phyloP scores from a whole-genome alignment of 2,329 filamentous ascomycete genomes.

The Aspergillus pseudonomiae region DNA sequence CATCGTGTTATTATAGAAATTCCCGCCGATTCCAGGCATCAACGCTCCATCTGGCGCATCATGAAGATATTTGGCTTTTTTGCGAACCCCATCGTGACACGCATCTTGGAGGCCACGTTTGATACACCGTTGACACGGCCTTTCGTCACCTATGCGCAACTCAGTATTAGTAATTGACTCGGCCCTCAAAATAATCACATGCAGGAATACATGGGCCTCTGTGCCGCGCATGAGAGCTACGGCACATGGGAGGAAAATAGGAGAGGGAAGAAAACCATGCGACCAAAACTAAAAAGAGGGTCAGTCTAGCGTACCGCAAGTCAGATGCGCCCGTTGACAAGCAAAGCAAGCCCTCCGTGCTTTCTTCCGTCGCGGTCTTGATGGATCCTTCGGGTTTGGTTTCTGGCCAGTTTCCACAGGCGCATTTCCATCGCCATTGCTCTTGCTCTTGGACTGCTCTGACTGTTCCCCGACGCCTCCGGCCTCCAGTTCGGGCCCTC shows the following conservation, averaged over 20 bases:
- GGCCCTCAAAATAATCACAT: constrained; percentile 12
- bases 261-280: constrained; percentile 12
- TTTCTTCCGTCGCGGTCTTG: constrained; percentile 90
- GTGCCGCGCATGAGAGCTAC: background rate
- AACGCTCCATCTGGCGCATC: constrained; percentile 90
- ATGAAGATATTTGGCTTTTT: constrained; percentile 98
- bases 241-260: background rate
- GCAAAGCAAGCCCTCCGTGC: constrained; percentile 93
- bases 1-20: constrained; percentile 51
- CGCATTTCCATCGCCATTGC: constrained; percentile 50
- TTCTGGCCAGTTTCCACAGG: constrained; percentile 68
- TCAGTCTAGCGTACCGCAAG: constrained; percentile 77
- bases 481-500: constrained; percentile 41
- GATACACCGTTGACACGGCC: constrained; percentile 90
- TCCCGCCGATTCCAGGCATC: constrained; percentile 79
- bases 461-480: constrained; percentile 39
- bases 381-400: constrained; percentile 78
- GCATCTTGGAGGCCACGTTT: constrained; percentile 88
- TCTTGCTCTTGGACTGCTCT: constrained; percentile 45
- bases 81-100: constrained; percentile 94
- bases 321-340: constrained; percentile 95
- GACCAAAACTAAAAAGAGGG: constrained; percentile 11
- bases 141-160: constrained; percentile 75
- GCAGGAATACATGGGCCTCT: constrained; percentile 3
- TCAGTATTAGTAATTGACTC: constrained; percentile 31